A percentile compares a stretch with the other conserved stretches of the same genome.
Evolutionary conservation across 768 basidiomycete genomes (phyloP).

Genomic region (Psilocybe sp.): DNA sequence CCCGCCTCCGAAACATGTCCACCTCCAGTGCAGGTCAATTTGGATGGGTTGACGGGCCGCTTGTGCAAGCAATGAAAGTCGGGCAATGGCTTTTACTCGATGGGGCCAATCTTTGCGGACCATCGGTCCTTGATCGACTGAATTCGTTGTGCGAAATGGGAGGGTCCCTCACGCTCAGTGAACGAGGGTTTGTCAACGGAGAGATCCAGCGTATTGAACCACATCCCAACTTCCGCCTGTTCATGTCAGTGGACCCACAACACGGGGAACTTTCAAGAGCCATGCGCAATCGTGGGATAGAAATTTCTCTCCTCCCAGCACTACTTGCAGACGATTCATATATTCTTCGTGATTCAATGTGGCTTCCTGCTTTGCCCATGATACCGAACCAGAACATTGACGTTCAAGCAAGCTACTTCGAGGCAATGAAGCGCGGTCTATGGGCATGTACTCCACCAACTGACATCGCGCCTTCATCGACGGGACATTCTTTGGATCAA

Average conservation of each 20-base stretch:
- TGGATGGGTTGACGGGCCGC: slow-evolving; percentile 94
- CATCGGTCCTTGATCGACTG: slow-evolving; percentile 93
- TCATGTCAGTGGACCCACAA: slow-evolving; percentile 92
- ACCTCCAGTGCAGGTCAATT: slow-evolving; percentile 54
- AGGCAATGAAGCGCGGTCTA: slow-evolving; percentile 35
- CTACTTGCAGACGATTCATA: slow-evolving; percentile 42
- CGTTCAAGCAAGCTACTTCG: slow-evolving; percentile 24
- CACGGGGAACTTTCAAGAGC: slow-evolving; percentile 94
- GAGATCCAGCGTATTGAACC: slow-evolving; percentile 72
- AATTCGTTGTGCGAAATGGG: slow-evolving; percentile 93
- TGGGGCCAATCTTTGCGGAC: slow-evolving; percentile 90
- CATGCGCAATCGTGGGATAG: slow-evolving; percentile 96
- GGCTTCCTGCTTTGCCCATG: slow-evolving; percentile 37
- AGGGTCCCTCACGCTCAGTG: slow-evolving; percentile 82
- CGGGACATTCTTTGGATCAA: slow-evolving; percentile 44
- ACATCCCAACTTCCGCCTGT: slow-evolving; percentile 85
- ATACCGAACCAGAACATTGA: slow-evolving; percentile 5
- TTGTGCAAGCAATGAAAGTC: slow-evolving; percentile 78
- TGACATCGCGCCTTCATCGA: slow-evolving; percentile 22
- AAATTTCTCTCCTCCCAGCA: slow-evolving; percentile 54
- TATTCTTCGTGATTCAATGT: slow-evolving; percentile 43
- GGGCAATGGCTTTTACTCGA: slow-evolving; percentile 92
- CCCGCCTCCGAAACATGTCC: slow-evolving; percentile 19
- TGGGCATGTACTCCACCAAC: background rate
- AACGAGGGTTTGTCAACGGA: slow-evolving; percentile 82